Evolutionary conservation across 805 yeast species (phyloP), one percentile per base, ranked within the genome.

Genomic region (Yamadazyma philogaea): DNA sequence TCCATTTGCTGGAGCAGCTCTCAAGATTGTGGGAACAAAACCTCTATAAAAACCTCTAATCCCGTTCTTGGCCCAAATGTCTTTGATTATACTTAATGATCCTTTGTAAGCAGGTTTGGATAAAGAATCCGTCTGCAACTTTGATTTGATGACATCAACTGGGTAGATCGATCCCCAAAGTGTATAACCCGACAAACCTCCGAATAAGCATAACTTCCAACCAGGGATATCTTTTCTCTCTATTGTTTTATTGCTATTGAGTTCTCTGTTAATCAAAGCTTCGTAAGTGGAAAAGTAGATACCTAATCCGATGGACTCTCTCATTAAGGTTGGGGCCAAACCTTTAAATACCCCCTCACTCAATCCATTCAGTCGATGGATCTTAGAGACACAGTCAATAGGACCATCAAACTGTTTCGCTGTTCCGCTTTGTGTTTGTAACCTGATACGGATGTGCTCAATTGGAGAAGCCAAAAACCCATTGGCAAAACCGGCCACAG

Each of bases 1-100:
- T 32, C 96, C 99, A 60, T 93, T 95, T 3, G 95, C 99, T 0
- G 99, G 99, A 3, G 96, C 96, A 38, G 99, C 98, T 67, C 99
- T 84, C 50, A 93, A 69, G 49, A 93, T 79, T 0, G 98, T 90
- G 30, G 99, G 97, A 15, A 80, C 64, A 59, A 95, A 90, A 1
- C 99, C 99, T 65, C 83, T 83, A 66, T 87, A 86, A 57, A 93
- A 85, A 0, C 96, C 96, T 48, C 72, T 72, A 19, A 80, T 44
- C 20, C 98, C 97, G 40, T 73, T 70, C n/a, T 73, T 70, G 37
- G 60, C 63, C 56, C 60, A 74, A 17, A 87, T 73, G 43, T 74
- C 71, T 43, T 60, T 72, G 14, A 78, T 66, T 20, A 88, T 95
- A 45, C 77, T 77, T n/a, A 74, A 34, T 30, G 85, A 71, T 30